Conservation (phyloP, 139 green algal species). For the Tetraselmis chui region DNA sequence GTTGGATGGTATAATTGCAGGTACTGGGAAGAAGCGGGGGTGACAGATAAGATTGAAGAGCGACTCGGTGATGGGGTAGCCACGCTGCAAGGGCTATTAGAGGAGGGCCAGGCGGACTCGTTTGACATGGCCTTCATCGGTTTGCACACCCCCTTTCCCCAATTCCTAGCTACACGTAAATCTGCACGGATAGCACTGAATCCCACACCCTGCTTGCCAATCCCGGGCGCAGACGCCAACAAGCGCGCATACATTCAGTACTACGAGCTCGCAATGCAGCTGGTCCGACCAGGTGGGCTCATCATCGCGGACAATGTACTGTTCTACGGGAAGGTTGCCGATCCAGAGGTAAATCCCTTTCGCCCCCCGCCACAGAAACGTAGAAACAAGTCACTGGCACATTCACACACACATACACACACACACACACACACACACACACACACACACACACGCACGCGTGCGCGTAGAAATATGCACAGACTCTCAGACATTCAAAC, state of each 20-base stretch:
- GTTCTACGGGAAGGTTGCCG: constrained; percentile 44
- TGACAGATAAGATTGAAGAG: constrained; percentile 45
- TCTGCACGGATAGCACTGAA: too few species aligned
- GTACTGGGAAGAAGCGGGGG: constrained; percentile 60
- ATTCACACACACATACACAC: too few species aligned
- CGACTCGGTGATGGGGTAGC: constrained; percentile 25
- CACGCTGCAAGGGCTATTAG: constrained; percentile 31
- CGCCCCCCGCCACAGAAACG: too few species aligned
- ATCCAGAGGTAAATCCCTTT: constrained; percentile 29
- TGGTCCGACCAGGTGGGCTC: constrained; percentile 78
- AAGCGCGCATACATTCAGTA: constrained; percentile 79
- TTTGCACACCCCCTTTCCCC: too few species aligned
- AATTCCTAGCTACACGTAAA: too few species aligned
- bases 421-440: too few species aligned
- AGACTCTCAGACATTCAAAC: too few species aligned
- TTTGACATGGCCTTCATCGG: constrained; percentile 87
- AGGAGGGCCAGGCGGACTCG: constrained; percentile 20
- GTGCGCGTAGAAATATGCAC: too few species aligned
- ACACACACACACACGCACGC: too few species aligned
- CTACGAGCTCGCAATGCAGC: constrained; percentile 73
- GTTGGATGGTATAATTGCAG: too few species aligned
- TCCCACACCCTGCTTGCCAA: too few species aligned
- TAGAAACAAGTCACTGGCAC: too few species aligned
- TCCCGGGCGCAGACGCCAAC: constrained; percentile 78
- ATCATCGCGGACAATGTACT: constrained; percentile 92